Conservation (phyloP, 306 rosid genomes). For the Vigna angularis region DNA sequence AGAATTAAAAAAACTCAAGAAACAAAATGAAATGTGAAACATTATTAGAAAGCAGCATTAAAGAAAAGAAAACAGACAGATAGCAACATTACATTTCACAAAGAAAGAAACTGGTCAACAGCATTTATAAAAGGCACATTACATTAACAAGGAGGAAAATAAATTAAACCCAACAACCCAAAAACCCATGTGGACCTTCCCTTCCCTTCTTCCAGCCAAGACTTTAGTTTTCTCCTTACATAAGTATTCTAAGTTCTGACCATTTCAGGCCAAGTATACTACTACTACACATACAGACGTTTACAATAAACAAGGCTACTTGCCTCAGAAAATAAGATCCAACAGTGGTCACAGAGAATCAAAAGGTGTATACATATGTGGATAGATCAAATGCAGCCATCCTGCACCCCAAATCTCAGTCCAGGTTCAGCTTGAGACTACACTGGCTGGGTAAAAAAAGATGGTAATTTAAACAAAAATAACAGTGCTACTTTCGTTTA, state of each 20-base stretch:
- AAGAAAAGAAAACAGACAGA: constrained; percentile 47
- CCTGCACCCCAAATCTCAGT: constrained; percentile 31
- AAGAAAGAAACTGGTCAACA: constrained; percentile 41
- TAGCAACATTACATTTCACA: constrained; percentile 61
- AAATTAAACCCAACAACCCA: constrained; percentile 38
- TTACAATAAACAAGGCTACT: constrained; percentile 55
- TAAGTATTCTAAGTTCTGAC: constrained; percentile 43
- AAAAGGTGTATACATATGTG: constrained; percentile 28
- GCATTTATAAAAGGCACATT: constrained; percentile 51
- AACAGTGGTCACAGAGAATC: constrained; percentile 29
- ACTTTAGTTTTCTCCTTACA: constrained; percentile 63
- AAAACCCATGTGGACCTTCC: constrained; percentile 57
- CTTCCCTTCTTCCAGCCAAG: constrained; percentile 60
- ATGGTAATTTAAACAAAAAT: constrained; percentile 45
- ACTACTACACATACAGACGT: constrained; percentile 57
- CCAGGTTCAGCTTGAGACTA: constrained; percentile 51
- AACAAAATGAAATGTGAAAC: not conserved
- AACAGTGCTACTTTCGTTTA: constrained; percentile 52
- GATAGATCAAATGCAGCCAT: constrained; percentile 60
- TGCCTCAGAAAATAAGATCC: constrained; percentile 47
- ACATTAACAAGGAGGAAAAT: constrained; percentile 52
- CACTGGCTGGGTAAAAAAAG: not conserved
- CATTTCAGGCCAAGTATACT: constrained; percentile 63
- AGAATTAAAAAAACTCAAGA: not conserved
- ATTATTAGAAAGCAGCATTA: constrained; percentile 10